Evolutionary conservation across 768 basidiomycete genomes (phyloP).

Genomic region (Dioszegia aurantiaca): DNA sequence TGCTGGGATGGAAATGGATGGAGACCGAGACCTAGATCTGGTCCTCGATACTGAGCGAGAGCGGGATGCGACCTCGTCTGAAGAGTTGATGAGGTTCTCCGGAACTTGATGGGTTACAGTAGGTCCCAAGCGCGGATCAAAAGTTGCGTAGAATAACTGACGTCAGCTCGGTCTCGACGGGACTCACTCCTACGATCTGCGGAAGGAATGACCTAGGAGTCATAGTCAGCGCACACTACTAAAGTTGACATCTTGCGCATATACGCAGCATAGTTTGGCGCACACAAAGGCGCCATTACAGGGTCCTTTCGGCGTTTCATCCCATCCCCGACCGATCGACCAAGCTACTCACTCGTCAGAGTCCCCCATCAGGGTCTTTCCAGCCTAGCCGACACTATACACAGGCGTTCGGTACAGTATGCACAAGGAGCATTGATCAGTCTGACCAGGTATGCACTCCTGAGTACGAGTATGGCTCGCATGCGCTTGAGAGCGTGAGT

Average conservation of each 20-base stretch:
- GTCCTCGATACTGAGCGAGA: slow-evolving; percentile 29
- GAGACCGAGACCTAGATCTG: slow-evolving; percentile 17
- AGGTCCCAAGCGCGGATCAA: slow-evolving; percentile 79
- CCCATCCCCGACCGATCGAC: too few species aligned
- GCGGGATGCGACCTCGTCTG: slow-evolving; percentile 13
- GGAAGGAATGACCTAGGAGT: slow-evolving; percentile 52
- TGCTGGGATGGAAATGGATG: slow-evolving; percentile 5
- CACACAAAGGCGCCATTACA: neutral
- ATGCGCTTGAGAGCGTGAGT: neutral
- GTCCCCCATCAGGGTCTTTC: slow-evolving; percentile 24
- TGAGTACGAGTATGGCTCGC: too few species aligned
- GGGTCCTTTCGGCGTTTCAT: slow-evolving; percentile 5
- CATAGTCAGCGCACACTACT: slow-evolving; percentile 19
- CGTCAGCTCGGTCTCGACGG: neutral
- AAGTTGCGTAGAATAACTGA: slow-evolving; percentile 81
- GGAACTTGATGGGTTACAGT: slow-evolving; percentile 92
- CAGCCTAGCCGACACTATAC: slow-evolving; percentile 4
- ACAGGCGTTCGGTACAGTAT: neutral
- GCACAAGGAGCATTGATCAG: neutral
- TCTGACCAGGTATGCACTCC: too few species aligned
- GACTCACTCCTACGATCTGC: slow-evolving; percentile 51
- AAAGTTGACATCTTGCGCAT: neutral
- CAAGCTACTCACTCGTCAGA: slow-evolving; percentile 37
- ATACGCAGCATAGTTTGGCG: neutral
- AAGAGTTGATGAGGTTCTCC: slow-evolving; percentile 71